A percentile compares a stretch with the other conserved stretches of the same genome.
phyloP scores from a whole-genome alignment of 345 rosid species.

The Hevea brasiliensis region DNA sequence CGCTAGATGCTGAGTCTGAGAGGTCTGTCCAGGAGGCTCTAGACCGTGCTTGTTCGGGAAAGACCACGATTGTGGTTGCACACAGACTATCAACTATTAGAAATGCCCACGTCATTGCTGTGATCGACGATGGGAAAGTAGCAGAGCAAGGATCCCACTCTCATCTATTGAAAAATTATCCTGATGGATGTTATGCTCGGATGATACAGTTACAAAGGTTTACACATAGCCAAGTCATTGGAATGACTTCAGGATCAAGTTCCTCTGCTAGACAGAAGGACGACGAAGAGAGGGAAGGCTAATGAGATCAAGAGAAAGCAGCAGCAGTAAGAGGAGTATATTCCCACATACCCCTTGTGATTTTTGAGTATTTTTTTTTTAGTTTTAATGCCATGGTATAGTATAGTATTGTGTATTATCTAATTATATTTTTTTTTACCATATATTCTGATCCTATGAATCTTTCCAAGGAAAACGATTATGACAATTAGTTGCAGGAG shows the following conservation, averaged over 20 bases:
- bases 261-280: conserved; percentile 66
- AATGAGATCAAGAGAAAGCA: not conserved
- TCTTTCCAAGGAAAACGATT: conserved; percentile 38
- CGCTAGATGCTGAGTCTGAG: conserved; percentile 90
- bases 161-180: conserved; percentile 71
- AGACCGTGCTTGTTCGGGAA: conserved; percentile 89
- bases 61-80: conserved; percentile 86
- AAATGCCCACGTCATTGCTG: conserved; percentile 82
- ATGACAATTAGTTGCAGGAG: conserved; percentile 20
- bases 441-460: conserved; percentile 29
- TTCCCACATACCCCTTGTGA: conserved; percentile 26
- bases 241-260: conserved; percentile 79
- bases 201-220: conserved; percentile 98
- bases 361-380: conserved; percentile 26
- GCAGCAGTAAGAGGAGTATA: conserved; percentile 29
- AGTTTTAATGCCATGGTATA: conserved; percentile 38
- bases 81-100: conserved; percentile 85
- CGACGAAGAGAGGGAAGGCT: conserved; percentile 54
- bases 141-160: conserved; percentile 94
- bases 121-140: conserved; percentile 92
- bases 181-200: conserved; percentile 83
- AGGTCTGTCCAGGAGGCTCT: conserved; percentile 92
- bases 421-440: conserved; percentile 25
- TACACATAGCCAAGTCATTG: conserved; percentile 77
- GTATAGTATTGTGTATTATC: conserved; percentile 51